Conservation (phyloP, 2,329 filamentous ascomycete species). For the Colletotrichum chlorophyti region DNA sequence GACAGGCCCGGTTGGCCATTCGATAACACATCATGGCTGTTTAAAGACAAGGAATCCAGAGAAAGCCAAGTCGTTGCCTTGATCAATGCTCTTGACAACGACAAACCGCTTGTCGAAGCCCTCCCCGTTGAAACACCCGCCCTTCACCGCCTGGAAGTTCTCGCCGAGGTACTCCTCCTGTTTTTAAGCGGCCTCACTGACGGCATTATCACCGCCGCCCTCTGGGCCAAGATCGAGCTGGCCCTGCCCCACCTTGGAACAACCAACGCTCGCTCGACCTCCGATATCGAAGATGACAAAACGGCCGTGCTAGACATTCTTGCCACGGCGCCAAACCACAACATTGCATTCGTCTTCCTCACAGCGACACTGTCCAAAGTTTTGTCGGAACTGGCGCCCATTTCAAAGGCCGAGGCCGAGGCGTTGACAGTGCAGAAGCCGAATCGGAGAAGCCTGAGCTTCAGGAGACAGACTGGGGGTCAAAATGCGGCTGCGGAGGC, state of each 20-base stretch:
- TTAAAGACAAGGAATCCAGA: conserved; percentile 35
- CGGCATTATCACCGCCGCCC: conserved; percentile 73
- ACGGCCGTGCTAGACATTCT: conserved; percentile 74
- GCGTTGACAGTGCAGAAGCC: conserved; percentile 34
- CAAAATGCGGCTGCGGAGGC: conserved; percentile 33
- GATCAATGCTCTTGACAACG: conserved; percentile 76
- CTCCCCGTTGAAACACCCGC: conserved; percentile 70
- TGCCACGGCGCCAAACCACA: conserved; percentile 75
- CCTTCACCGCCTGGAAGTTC: conserved; percentile 74
- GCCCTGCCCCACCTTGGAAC: conserved; percentile 54
- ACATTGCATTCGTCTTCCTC: conserved; percentile 88
- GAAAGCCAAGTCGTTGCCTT: conserved; percentile 43
- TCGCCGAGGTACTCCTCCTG: conserved; percentile 73
- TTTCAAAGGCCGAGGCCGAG: conserved; percentile 46
- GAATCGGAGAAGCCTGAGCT: conserved; percentile 52
- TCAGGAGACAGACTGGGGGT: conserved; percentile 42
- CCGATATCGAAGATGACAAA: conserved; percentile 51
- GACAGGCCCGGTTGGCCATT: conserved; percentile 67
- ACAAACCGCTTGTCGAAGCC: conserved; percentile 64
- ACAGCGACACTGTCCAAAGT: conserved; percentile 74
- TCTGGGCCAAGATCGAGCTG: conserved; percentile 76
- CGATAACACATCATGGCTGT: conserved; percentile 45
- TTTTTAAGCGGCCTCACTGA: conserved; percentile 81
- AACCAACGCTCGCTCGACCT: conserved; percentile 23
- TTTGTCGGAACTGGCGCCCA: conserved; percentile 53